Percentiles rank a stretch among this genome's conserved stretches.
phyloP scores from a whole-genome alignment of 140 eudicot genomes.

The Cichorium intybus region DNA sequence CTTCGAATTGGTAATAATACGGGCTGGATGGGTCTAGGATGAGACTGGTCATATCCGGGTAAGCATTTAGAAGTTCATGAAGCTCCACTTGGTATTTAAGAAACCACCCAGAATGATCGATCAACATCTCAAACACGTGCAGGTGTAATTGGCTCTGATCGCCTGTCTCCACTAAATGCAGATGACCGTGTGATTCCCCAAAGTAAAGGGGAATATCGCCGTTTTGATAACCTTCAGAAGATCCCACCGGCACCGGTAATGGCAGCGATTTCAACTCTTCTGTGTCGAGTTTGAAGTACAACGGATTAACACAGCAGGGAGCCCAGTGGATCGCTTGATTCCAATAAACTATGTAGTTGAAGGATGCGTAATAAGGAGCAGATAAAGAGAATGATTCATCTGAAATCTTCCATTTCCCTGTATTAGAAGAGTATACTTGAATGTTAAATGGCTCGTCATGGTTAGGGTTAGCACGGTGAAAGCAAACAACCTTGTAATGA shows the following conservation, averaged over 20 bases:
- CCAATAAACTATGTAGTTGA: slow-evolving; percentile 9
- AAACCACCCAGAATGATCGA: slow-evolving; percentile 32
- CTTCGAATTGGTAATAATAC: background rate
- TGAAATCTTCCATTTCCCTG: slow-evolving; percentile 9
- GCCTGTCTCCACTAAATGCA: background rate
- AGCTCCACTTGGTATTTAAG: slow-evolving; percentile 34
- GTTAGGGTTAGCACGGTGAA: background rate
- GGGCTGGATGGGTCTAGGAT: too few species aligned
- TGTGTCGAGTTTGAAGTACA: too few species aligned
- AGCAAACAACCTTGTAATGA: slow-evolving; percentile 6
- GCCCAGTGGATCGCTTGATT: slow-evolving; percentile 20
- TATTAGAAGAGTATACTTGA: slow-evolving; percentile 15
- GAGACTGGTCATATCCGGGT: slow-evolving; percentile 2
- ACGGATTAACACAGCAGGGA: background rate
- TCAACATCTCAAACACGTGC: slow-evolving; percentile 32
- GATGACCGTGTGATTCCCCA: too few species aligned
- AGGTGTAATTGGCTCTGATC: slow-evolving; percentile 16
- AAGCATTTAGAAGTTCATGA: background rate
- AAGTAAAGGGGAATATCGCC: slow-evolving; percentile 10
- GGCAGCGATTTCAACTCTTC: background rate
- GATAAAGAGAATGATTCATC: background rate
- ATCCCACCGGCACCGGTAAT: background rate
- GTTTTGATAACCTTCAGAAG: background rate
- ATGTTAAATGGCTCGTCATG: background rate
- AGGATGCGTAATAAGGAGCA: background rate